Conservation (phyloP, 768 basidiomycete genomes). For the Tulasnella calospora region DNA sequence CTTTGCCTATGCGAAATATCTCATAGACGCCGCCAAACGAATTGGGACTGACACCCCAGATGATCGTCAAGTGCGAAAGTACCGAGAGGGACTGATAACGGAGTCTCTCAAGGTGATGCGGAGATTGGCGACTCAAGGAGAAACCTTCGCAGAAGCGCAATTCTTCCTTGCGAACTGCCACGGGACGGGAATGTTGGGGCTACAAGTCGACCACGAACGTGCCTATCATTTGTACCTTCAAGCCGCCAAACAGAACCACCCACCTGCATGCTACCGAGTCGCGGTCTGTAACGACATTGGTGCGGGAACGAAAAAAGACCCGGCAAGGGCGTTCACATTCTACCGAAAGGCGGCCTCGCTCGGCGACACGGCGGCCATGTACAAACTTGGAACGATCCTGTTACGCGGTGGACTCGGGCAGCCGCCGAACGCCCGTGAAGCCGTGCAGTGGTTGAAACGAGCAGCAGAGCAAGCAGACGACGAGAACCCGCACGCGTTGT, state of each 20-base stretch:
- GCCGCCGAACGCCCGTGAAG: conserved; percentile 81
- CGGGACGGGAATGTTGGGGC: conserved; percentile 91
- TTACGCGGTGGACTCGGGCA: conserved; percentile 80
- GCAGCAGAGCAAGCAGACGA: conserved; percentile 97
- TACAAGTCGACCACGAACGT: conserved; percentile 94
- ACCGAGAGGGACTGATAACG: conserved; percentile 76
- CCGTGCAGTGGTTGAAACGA: conserved; percentile 87
- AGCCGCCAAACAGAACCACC: conserved; percentile 95
- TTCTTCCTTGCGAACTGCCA: conserved; percentile 98
- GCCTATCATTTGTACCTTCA: conserved; percentile 97
- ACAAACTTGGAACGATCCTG: conserved; percentile 98
- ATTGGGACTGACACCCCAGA: conserved; percentile 69
- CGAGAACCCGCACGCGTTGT: conserved; percentile 94
- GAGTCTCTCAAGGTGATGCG: conserved; percentile 92
- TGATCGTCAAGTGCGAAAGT: conserved; percentile 81
- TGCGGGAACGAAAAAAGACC: conserved; percentile 87
- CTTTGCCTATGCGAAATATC: conserved; percentile 96
- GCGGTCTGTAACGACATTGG: conserved; percentile 99
- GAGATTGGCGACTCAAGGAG: conserved; percentile 84
- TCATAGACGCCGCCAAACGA: conserved; percentile 96
- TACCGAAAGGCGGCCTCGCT: conserved; percentile 95
- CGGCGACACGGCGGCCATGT: conserved; percentile 98
- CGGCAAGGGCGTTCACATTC: conserved; percentile 83
- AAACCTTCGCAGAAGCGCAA: conserved; percentile 92
- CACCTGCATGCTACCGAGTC: conserved; percentile 90